Conservation (phyloP, 345 rosid species). For the Arabidopsis suecica region DNA sequence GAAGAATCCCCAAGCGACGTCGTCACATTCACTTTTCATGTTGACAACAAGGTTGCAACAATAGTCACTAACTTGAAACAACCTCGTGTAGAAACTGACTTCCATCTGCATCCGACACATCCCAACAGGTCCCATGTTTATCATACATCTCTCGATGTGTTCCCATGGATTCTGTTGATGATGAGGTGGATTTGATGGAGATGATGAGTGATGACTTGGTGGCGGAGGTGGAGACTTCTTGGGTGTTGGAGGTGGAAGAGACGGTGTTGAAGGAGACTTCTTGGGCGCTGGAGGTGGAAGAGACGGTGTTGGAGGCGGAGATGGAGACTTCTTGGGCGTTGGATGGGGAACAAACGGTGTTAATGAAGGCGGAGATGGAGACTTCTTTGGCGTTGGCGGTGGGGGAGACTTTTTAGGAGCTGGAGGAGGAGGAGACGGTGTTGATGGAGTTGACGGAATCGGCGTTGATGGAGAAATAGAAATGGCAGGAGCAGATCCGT, state of each 20-base stretch:
- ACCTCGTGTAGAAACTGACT: constrained; percentile 3
- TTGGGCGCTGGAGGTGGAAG: constrained; percentile 24
- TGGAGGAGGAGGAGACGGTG: neutral
- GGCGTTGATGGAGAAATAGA: constrained; percentile 30
- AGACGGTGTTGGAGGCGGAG: neutral
- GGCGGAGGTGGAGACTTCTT: constrained; percentile 23
- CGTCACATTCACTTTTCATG: constrained; percentile 37
- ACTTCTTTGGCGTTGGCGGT: neutral
- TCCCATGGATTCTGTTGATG: constrained; percentile 13
- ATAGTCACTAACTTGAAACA: constrained; percentile 29
- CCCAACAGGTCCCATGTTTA: constrained; percentile 26
- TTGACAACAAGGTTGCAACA: constrained; percentile 37
- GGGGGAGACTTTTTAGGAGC: neutral
- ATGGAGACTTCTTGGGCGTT: constrained; percentile 2
- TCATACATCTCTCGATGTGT: neutral
- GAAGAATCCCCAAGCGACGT: constrained; percentile 34
- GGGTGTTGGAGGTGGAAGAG: constrained; percentile 13
- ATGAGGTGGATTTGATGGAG: constrained; percentile 30
- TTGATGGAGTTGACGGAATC: neutral
- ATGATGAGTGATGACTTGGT: neutral
- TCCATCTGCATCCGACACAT: constrained; percentile 25
- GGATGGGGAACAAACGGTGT: neutral
- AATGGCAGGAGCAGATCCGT: constrained; percentile 39
- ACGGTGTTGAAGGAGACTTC: neutral
- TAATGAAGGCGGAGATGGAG: neutral